Percentiles rank a stretch among this genome's conserved stretches.
Conservation (phyloP, 2,329 filamentous ascomycete genomes). For the Coniochaeta sp. region DNA sequence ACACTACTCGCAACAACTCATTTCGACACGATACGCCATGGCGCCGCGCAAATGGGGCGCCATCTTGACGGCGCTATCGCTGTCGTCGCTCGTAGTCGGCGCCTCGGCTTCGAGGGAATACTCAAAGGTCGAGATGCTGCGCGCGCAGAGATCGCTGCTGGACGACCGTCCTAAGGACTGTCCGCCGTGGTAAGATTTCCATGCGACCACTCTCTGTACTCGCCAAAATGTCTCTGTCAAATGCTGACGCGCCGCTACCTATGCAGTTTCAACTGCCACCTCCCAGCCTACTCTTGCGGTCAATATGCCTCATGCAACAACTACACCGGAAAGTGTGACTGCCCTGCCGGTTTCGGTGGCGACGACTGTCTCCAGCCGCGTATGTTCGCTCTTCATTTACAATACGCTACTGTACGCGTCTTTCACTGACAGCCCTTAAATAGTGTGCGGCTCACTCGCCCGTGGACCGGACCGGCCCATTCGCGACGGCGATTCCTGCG, state of each 20-base stretch:
- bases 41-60: conserved; percentile 27
- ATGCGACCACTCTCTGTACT: neutral
- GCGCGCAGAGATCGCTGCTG: conserved; percentile 61
- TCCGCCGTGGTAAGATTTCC: conserved; percentile 58
- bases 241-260: conserved; percentile 9
- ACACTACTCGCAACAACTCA: neutral
- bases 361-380: conserved; percentile 84
- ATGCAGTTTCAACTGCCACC: conserved; percentile 89
- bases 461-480: conserved; percentile 73
- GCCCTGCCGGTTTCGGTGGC: conserved; percentile 86
- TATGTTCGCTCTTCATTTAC: conserved; percentile 26
- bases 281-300: conserved; percentile 83
- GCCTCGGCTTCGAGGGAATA: conserved; percentile 42
- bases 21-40: conserved; percentile 20
- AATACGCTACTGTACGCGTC: too few species aligned
- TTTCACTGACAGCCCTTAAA: too few species aligned
- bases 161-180: conserved; percentile 69
- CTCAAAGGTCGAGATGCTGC: conserved; percentile 52
- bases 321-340: conserved; percentile 86
- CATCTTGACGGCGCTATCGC: conserved; percentile 30
- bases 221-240: conserved; percentile 13
- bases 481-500: conserved; percentile 62
- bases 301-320: conserved; percentile 87
- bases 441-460: conserved; percentile 79
- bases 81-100: conserved; percentile 25